Percentiles rank a stretch among this genome's conserved stretches.
Conservation (phyloP, 345 rosid species). For the Populus simonii region DNA sequence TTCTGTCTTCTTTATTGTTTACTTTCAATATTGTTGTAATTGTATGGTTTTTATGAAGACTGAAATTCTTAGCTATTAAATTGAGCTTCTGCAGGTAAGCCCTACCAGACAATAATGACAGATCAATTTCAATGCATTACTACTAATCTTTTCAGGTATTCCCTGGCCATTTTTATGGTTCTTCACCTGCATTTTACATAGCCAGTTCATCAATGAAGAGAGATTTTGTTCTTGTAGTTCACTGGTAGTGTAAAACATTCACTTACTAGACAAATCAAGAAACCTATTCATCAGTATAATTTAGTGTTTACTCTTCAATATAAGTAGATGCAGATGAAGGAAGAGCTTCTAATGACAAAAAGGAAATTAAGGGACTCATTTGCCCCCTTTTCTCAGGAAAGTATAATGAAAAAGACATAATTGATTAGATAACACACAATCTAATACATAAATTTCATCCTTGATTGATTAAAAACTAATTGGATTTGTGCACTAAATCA, state of each 20-base stretch:
- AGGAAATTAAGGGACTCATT: background rate
- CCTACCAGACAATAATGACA: background rate
- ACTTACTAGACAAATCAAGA: too few relatives aligned
- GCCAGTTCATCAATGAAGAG: background rate
- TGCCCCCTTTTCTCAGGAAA: too few relatives aligned
- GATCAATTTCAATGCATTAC: background rate
- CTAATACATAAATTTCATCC: background rate
- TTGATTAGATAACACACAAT: background rate
- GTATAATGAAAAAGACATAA: background rate
- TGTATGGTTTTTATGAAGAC: too few relatives aligned
- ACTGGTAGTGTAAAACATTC: too few relatives aligned
- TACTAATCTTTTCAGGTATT: too few relatives aligned
- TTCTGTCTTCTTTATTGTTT: too few relatives aligned
- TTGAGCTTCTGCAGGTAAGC: background rate
- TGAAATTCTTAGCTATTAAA: background rate
- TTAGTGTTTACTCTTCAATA: too few relatives aligned
- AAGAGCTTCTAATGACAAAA: background rate
- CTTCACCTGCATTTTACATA: too few relatives aligned
- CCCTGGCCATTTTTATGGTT: too few relatives aligned
- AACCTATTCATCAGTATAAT: too few relatives aligned
- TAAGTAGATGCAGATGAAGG: background rate
- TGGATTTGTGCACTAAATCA: background rate
- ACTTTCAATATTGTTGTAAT: too few relatives aligned
- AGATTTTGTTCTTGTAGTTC: background rate
- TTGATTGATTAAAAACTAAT: background rate